Conservation (phyloP, 1,284 basidiomycete species). For the Thelephora terrestris region DNA sequence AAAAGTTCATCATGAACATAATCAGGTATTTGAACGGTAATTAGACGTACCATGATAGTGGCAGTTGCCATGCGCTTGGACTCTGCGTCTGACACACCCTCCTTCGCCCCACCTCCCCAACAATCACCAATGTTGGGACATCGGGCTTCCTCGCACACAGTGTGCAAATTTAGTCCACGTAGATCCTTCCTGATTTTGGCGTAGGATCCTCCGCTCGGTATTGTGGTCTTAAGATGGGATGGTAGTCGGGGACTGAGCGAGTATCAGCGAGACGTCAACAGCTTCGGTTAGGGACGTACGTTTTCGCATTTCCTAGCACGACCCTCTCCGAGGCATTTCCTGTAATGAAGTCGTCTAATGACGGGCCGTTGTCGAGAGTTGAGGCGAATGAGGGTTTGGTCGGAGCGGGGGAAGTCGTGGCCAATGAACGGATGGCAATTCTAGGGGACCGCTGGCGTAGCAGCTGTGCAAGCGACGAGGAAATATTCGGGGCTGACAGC, state of each 20-base stretch:
- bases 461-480: slow-evolving; percentile 8
- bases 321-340: slow-evolving; percentile 55
- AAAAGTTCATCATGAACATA: slow-evolving; percentile 4
- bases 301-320: slow-evolving; percentile 68
- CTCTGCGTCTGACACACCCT: slow-evolving; percentile 60
- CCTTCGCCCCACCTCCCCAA: slow-evolving; percentile 76
- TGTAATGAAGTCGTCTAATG: slow-evolving; percentile 80
- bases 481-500: too few relatives aligned
- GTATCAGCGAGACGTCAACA: not conserved
- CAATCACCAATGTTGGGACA: slow-evolving; percentile 99
- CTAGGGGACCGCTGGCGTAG: not conserved
- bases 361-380: slow-evolving; percentile 62
- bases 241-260: slow-evolving; percentile 75
- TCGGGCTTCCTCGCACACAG: slow-evolving; percentile 97
- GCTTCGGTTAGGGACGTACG: slow-evolving; percentile 37
- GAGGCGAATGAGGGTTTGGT: slow-evolving; percentile 42
- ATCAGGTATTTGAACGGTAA: slow-evolving; percentile 1
- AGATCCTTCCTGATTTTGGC: slow-evolving; percentile 94
- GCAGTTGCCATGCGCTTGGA: slow-evolving; percentile 85
- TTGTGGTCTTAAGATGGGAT: slow-evolving; percentile 86
- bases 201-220: slow-evolving; percentile 85
- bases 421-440: slow-evolving; percentile 24
- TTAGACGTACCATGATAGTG: slow-evolving; percentile 89
- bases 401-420: slow-evolving; percentile 41
- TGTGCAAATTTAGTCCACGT: slow-evolving; percentile 84